Evolutionary conservation across 116 monocot species (phyloP).

Genomic region (Zostera marina): DNA sequence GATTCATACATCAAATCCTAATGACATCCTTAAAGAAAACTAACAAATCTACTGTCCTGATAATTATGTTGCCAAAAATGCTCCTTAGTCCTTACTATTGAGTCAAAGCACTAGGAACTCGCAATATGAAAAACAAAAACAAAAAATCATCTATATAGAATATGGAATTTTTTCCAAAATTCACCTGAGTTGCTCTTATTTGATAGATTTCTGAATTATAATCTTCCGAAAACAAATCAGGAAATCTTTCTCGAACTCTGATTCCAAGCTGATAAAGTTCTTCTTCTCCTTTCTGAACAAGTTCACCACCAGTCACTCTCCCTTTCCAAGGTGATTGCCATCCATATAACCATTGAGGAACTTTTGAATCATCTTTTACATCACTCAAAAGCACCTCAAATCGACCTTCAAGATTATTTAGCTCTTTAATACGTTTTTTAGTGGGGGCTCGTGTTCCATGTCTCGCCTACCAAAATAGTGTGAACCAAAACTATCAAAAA

Average conservation of each 20-base stretch:
- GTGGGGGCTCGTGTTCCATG: constrained; percentile 93
- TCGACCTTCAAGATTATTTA: constrained; percentile 47
- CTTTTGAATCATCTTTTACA: constrained; percentile 25
- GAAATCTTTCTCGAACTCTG: constrained; percentile 62
- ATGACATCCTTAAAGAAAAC: too few species aligned
- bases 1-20: too few species aligned
- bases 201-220: constrained; percentile 69
- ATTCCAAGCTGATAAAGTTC: constrained; percentile 62
- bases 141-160: not conserved
- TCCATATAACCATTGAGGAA: constrained; percentile 60
- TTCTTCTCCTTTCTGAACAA: constrained; percentile 58
- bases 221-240: constrained; percentile 56
- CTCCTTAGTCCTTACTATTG: too few species aligned
- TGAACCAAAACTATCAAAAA: not conserved
- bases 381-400: constrained; percentile 37
- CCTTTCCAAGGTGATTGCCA: constrained; percentile 98
- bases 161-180: not conserved
- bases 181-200: constrained; percentile 83
- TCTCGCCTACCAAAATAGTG: constrained; percentile 38
- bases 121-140: not conserved
- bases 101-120: not conserved
- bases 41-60: too few species aligned
- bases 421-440: constrained; percentile 85
- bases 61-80: too few species aligned
- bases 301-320: constrained; percentile 68